Evolutionary conservation across 352 stramenopile genomes (phyloP).

Genomic region (Halophytophthora polymorphica): DNA sequence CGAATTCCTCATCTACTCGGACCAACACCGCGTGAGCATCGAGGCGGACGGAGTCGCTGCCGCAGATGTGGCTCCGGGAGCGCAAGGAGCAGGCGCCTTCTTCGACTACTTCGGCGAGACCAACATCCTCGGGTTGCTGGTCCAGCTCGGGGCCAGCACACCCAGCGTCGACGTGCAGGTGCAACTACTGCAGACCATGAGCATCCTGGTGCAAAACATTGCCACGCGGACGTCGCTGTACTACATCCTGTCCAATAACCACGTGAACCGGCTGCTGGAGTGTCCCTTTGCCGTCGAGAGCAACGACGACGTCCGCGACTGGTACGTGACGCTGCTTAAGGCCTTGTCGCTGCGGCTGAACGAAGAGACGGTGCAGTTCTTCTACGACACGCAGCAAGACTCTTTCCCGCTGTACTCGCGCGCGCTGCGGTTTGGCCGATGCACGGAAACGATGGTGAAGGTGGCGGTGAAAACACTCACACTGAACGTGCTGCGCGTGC

Average conservation of each 20-base stretch:
- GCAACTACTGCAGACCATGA: slow-evolving; percentile 92
- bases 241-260: slow-evolving; percentile 95
- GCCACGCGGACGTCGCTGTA: slow-evolving; percentile 89
- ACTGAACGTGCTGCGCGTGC: slow-evolving; percentile 80
- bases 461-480: slow-evolving; percentile 86
- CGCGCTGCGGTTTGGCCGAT: slow-evolving; percentile 66
- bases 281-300: slow-evolving; percentile 61
- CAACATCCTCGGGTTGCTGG: slow-evolving; percentile 91
- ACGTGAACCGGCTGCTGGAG: slow-evolving; percentile 92
- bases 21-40: slow-evolving; percentile 58
- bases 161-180: slow-evolving; percentile 79
- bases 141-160: slow-evolving; percentile 71
- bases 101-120: slow-evolving; percentile 98
- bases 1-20: slow-evolving; percentile 88
- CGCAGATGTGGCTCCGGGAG: slow-evolving; percentile 2
- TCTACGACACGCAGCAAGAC: slow-evolving; percentile 54
- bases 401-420: slow-evolving; percentile 75
- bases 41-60: slow-evolving; percentile 11
- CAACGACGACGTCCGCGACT: slow-evolving; percentile 86
- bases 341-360: slow-evolving; percentile 83
- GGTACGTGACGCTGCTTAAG: slow-evolving; percentile 89
- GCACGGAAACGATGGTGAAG: slow-evolving; percentile 81
- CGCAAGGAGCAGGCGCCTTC: slow-evolving; percentile 51
- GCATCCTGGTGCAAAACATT: slow-evolving; percentile 91
- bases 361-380: slow-evolving; percentile 89